phyloP scores from a whole-genome alignment of 1,139 yeast species.

The Suhomyces bolitotheri region DNA sequence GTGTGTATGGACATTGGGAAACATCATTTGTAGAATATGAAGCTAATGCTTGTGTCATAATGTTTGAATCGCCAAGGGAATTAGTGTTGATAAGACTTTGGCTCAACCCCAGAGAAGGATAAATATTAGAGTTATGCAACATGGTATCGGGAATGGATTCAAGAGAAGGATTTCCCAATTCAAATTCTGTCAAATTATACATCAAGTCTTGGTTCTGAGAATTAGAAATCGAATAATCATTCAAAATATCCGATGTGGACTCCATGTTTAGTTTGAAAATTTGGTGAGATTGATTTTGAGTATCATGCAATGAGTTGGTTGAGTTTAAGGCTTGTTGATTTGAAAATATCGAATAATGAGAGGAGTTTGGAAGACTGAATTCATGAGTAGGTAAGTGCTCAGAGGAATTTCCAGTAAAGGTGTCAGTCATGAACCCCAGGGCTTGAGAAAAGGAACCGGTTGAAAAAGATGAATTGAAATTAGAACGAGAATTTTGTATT shows the following conservation, averaged over 20 bases:
- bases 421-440: conserved; percentile 6
- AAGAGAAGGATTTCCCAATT: conserved; percentile 29
- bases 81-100: conserved; percentile 9
- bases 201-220: conserved; percentile 21
- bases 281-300: conserved; percentile 10
- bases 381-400: conserved; percentile 16
- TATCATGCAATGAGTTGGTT: conserved; percentile 18
- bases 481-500: conserved; percentile 1
- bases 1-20: conserved; percentile 19
- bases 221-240: conserved; percentile 15
- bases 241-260: conserved; percentile 19
- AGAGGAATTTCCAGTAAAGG: conserved; percentile 7
- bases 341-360: conserved; percentile 28
- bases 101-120: conserved; percentile 9
- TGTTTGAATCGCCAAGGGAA: conserved; percentile 1
- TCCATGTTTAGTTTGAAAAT: conserved; percentile 21
- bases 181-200: conserved; percentile 29
- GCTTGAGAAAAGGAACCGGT: conserved; percentile 11
- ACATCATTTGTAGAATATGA: conserved; percentile 15
- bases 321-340: conserved; percentile 27
- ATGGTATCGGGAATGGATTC: conserved; percentile 30
- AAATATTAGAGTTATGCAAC: conserved; percentile 2
- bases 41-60: conserved; percentile 9
- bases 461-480: conserved; percentile 13
- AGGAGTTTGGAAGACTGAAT: conserved; percentile 18